A percentile compares a stretch with the other conserved stretches of the same genome.
Conservation (phyloP, 163 green algal genomes). For the Scenedesmus sp. region DNA sequence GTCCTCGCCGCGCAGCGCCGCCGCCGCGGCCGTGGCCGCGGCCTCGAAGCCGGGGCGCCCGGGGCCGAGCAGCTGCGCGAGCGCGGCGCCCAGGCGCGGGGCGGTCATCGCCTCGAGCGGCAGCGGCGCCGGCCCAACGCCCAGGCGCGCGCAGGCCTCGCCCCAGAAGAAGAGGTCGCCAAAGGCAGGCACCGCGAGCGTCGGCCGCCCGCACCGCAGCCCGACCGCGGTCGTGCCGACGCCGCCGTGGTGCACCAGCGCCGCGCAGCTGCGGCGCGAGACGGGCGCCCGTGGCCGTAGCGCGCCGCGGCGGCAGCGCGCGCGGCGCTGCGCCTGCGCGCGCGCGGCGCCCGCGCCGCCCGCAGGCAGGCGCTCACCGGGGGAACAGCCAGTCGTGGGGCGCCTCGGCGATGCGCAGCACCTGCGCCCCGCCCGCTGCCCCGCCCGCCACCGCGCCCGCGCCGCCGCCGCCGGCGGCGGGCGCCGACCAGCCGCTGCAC, state of each 20-base stretch:
- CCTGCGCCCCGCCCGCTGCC: neutral
- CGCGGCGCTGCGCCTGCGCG: too few relatives aligned
- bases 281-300: too few relatives aligned
- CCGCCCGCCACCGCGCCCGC: neutral
- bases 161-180: conserved; percentile 58
- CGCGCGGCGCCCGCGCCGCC: too few relatives aligned
- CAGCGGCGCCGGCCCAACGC: conserved; percentile 26
- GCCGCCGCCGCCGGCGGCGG: conserved; percentile 31
- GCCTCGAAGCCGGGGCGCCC: neutral
- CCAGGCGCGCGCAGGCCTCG: conserved; percentile 4
- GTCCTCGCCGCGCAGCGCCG: conserved; percentile 3
- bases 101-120: conserved; percentile 6
- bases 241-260: conserved; percentile 86
- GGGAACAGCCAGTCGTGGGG: conserved; percentile 84
- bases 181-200: conserved; percentile 71
- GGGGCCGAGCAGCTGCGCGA: neutral
- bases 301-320: too few relatives aligned
- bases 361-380: conserved; percentile 32
- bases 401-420: conserved; percentile 47
- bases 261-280: conserved; percentile 62
- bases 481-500: conserved; percentile 59
- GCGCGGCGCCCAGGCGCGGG: neutral
- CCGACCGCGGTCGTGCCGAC: conserved; percentile 80
- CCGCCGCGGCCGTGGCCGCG: neutral
- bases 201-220: conserved; percentile 64